Evolutionary conservation across 2,329 filamentous ascomycete species (phyloP).

Genomic region (Myriosclerotinia scirpicola): DNA sequence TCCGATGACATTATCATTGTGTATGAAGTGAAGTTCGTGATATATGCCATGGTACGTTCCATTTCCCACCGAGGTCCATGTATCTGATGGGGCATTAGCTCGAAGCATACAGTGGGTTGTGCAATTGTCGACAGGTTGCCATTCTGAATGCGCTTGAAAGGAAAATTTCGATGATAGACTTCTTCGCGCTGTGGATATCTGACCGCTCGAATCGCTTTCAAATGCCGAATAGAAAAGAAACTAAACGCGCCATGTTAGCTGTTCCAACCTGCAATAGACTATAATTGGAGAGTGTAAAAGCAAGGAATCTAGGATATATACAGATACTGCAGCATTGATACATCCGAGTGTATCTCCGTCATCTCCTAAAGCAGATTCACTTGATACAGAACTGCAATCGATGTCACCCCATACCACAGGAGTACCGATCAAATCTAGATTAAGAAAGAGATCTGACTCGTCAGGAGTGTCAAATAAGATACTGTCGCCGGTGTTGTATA

Average conservation of each 20-base stretch:
- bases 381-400: neutral
- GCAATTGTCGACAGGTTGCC: neutral
- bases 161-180: neutral
- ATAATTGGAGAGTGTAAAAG: neutral
- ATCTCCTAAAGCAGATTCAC: neutral
- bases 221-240: neutral
- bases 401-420: neutral
- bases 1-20: neutral
- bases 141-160: neutral
- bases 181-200: neutral
- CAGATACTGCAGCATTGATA: neutral
- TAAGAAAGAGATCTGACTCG: neutral
- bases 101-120: neutral
- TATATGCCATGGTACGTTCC: constrained; percentile 3
- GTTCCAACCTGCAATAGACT: too few species aligned
- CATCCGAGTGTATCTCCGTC: constrained; percentile 1
- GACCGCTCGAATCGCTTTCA: neutral
- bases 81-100: neutral
- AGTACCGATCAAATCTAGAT: neutral
- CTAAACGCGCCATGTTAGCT: neutral
- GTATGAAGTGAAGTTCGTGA: constrained; percentile 1
- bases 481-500: neutral
- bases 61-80: neutral
- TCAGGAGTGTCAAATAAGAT: neutral
- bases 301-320: neutral